A percentile compares a stretch with the other conserved stretches of the same genome.
Conservation (phyloP, 163 green algal species). For the Chlamydomonas reinhardtii region DNA sequence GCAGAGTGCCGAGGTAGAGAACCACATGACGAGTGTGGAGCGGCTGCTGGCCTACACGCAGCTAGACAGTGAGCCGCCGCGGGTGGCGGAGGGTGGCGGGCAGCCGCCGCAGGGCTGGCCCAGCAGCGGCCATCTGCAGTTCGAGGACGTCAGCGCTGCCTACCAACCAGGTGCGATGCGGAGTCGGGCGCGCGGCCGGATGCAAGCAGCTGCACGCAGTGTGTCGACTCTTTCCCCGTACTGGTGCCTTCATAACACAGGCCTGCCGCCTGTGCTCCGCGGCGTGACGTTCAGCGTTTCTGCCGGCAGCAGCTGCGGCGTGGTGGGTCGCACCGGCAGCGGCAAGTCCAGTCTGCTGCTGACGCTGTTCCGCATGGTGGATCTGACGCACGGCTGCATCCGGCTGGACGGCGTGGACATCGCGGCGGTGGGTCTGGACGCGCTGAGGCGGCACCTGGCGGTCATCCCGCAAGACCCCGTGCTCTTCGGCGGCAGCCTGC, state of each 20-base stretch:
- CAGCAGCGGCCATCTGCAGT: slow-evolving; percentile 20
- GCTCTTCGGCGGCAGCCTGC: slow-evolving; percentile 78
- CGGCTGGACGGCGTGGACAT: slow-evolving; percentile 71
- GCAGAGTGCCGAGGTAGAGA: slow-evolving; percentile 81
- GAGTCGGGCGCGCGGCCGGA: no score
- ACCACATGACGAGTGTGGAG: slow-evolving; percentile 80
- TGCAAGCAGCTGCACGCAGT: no score
- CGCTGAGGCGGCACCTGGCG: slow-evolving; percentile 64
- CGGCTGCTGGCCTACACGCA: slow-evolving; percentile 76
- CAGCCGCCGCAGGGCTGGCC: slow-evolving; percentile 39
- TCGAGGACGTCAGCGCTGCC: slow-evolving; percentile 40
- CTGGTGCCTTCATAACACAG: not conserved
- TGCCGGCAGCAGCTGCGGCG: slow-evolving; percentile 61
- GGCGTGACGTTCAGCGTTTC: slow-evolving; percentile 66
- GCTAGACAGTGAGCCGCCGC: slow-evolving; percentile 41
- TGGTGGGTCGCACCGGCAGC: slow-evolving; percentile 75
- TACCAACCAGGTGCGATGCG: slow-evolving; percentile 34
- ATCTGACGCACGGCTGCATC: slow-evolving; percentile 59
- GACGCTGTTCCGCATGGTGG: slow-evolving; percentile 72
- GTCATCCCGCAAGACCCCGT: slow-evolving; percentile 79
- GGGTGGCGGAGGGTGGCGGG: not conserved
- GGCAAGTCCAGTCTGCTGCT: slow-evolving; percentile 77
- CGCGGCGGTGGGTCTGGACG: slow-evolving; percentile 55
- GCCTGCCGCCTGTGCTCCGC: slow-evolving; percentile 66
- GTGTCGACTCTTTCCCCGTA: no score